Base-by-base conservation (phyloP, 2,329 filamentous ascomycete species). In the Pseudovirgaria hyperparasitica region DNA sequence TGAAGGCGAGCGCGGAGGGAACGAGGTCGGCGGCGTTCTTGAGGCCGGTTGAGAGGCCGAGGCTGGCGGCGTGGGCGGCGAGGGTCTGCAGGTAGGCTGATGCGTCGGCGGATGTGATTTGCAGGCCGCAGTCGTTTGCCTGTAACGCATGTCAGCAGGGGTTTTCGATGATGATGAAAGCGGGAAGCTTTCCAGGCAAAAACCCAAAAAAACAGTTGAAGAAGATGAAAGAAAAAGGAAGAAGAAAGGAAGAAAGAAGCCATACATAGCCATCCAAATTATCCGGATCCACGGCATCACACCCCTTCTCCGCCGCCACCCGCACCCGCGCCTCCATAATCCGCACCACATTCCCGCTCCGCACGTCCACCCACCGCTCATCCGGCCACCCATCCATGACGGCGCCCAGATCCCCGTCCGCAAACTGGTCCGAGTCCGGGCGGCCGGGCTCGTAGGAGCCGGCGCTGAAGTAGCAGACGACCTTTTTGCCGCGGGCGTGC, bases 401-500 rank as follows among this genome's bases (percentile, higher is more conserved):
- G 5, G 62, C 60, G 15, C 74, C 76, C 22, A 70, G 43, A 32
- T 79, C 75, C 0, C 52, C 44, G 2, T 54, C 32, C 7, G 51
- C 42, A 42, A 79, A 79, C 6, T 63, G 39, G 21, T 41, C 40
- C 16, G 61, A 59, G 45, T 80, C 76, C 1, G 59, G 48, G 8
- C 75, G 62, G 55, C 63, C 69, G 30, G 68, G 43, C 48, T 81
- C 76, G 37, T 65, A 77, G 4, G 68, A 73, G 2, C 76, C 76
- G 0, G 74, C 73, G 24, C 70, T 75, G 53, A 81, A 81, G 53
- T 82, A 81, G 58, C 76, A 81, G 35, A 80, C 73, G 31, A 78
- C 65, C 34, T 65, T 70, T 41, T 65, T 65, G 14, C 60, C 63
- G 16, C 55, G 39, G 5, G 36, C 36, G 21, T 70, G 60, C 9